phyloP scores from a whole-genome alignment of 306 rosid species.

The Begonia loranthoides region DNA sequence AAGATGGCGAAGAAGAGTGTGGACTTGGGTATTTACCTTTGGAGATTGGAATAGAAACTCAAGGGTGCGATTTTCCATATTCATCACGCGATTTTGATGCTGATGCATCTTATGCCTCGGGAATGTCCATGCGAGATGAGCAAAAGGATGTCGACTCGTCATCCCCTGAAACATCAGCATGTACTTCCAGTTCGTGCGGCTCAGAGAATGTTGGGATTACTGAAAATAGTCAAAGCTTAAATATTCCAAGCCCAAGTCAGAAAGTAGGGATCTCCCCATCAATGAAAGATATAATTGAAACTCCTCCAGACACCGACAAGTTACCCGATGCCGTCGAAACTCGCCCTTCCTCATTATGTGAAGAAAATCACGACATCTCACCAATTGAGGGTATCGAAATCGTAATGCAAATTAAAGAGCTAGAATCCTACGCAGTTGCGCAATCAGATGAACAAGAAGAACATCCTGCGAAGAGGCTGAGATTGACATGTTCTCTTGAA shows the following conservation, averaged over 20 bases:
- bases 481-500: constrained; percentile 12
- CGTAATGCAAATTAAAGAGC: no score
- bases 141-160: constrained; percentile 14
- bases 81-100: constrained; percentile 27
- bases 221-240: no score
- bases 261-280: constrained; percentile 15
- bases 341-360: no score
- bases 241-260: constrained; percentile 9
- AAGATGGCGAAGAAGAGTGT: constrained; percentile 35
- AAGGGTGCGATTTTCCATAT: constrained; percentile 33
- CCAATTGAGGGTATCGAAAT: no score
- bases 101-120: constrained; percentile 22
- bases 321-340: no score
- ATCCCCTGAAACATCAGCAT: constrained; percentile 19
- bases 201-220: constrained; percentile 32
- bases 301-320: no score
- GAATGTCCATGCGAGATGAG: constrained; percentile 6
- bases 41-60: constrained; percentile 35
- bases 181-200: constrained; percentile 15
- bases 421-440: no score
- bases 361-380: no score
- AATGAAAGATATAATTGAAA: no score
- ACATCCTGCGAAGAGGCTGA: constrained; percentile 40
- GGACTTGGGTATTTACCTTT: constrained; percentile 38
- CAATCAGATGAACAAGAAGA: constrained; percentile 21